Conservation (phyloP, 2,329 filamentous ascomycete species). For the Trichoderma atroviride region DNA sequence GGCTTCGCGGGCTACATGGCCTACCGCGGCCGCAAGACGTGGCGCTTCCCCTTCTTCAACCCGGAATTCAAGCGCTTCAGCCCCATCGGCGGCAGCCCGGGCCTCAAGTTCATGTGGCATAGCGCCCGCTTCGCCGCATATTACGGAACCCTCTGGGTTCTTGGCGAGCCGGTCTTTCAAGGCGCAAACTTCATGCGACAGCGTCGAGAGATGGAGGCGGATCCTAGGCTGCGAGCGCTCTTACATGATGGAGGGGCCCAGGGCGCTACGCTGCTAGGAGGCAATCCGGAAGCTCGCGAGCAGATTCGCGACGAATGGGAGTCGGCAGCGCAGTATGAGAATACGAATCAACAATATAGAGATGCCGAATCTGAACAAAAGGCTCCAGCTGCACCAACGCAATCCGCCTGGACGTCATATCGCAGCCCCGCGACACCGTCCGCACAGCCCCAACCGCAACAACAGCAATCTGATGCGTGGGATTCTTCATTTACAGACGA, state of each 20-base stretch:
- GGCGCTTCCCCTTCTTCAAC: slow-evolving; percentile 46
- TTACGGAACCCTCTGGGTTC: slow-evolving; percentile 34
- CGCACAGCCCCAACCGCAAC: slow-evolving; percentile 11
- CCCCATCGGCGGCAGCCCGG: slow-evolving; percentile 36
- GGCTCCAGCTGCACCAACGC: slow-evolving; percentile 17
- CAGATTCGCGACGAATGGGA: slow-evolving; percentile 30
- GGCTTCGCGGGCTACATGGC: slow-evolving; percentile 34
- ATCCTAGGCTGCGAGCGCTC: slow-evolving; percentile 38
- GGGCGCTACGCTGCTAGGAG: slow-evolving; percentile 26
- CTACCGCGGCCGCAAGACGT: slow-evolving; percentile 38
- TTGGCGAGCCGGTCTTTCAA: slow-evolving; percentile 35
- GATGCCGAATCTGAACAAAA: slow-evolving; percentile 17
- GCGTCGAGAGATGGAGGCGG: slow-evolving; percentile 33
- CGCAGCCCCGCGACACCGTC: slow-evolving; percentile 14
- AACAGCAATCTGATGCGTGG: slow-evolving; percentile 31
- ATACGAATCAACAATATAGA: background rate
- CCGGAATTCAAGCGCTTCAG: slow-evolving; percentile 40
- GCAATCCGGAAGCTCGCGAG: slow-evolving; percentile 27
- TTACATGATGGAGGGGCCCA: slow-evolving; percentile 30
- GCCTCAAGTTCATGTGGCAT: slow-evolving; percentile 43
- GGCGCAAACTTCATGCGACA: slow-evolving; percentile 36
- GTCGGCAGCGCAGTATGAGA: slow-evolving; percentile 27
- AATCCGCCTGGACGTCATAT: slow-evolving; percentile 28
- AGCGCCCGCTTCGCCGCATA: slow-evolving; percentile 41
- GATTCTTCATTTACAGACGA: slow-evolving; percentile 34